Conservation (phyloP, 2,329 filamentous ascomycete genomes). For the Fusarium palustre region DNA sequence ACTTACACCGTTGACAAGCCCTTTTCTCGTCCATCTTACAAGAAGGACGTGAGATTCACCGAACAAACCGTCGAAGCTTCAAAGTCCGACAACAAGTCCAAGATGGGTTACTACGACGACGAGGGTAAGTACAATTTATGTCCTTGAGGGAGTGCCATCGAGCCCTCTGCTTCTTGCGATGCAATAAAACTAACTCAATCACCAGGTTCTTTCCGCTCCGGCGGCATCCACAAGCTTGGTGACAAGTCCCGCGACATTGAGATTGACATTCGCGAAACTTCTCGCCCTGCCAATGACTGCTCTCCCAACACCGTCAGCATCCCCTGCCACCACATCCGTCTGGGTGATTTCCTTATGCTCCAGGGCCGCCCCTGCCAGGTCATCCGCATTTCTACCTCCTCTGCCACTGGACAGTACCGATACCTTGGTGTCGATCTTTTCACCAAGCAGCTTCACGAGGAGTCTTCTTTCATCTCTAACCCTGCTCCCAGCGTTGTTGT, state of each 20-base stretch:
- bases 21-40: conserved; percentile 59
- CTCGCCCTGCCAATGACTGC: conserved; percentile 36
- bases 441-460: conserved; percentile 99
- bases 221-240: conserved; percentile 66
- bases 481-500: conserved; percentile 95
- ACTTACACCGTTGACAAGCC: conserved; percentile 51
- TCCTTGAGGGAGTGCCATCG: neutral
- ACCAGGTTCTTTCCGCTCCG: conserved; percentile 68
- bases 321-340: conserved; percentile 99
- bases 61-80: conserved; percentile 74
- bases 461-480: conserved; percentile 98
- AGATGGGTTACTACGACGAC: conserved; percentile 76
- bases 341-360: conserved; percentile 98
- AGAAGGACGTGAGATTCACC: conserved; percentile 69
- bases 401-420: conserved; percentile 98
- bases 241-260: conserved; percentile 63
- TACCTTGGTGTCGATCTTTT: conserved; percentile 99
- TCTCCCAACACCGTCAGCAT: conserved; percentile 92
- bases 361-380: conserved; percentile 99
- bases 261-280: conserved; percentile 54
- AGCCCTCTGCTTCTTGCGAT: neutral
- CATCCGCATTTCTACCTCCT: conserved; percentile 98
- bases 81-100: conserved; percentile 59
- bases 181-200: conserved; percentile 40
- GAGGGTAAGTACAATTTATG: conserved; percentile 59